Evolutionary conservation across 176 grass and related monocot genomes (phyloP), one percentile per base, ranked within the genome.

Genomic region (Carex myosuroides): DNA sequence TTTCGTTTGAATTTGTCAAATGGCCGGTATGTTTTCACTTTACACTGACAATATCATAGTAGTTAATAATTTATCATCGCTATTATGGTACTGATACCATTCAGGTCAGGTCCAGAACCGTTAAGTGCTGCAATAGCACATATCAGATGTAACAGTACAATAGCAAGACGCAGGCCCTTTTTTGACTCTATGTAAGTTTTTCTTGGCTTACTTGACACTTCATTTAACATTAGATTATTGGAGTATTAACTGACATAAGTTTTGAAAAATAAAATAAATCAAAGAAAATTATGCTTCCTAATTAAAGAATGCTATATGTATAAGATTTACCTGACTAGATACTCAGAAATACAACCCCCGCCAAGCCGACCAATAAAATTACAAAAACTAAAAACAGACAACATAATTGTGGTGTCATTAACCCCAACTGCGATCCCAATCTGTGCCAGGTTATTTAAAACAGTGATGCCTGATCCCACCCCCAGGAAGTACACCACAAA

Each of bases 401-500:
- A 87, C 16, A 85, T 72, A 77, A 98, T 90, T 12, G 92, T 93
- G 29, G 95, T 94, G 54, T 95, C 86, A 33, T 87, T 68, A 83
- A 86, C 86, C 64, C 95, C 95, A n/a, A 79, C 89, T 56, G 95
- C 91, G 72, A 91, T 91, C 17, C 92, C 95, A 86, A 98, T 88
- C 70, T 98, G 95, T 84, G 95, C 95, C 18, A 98, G 85, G 88
- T 98, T 93, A 84, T 98, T 95, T 56, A 98, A 78, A 57, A 98
- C 91, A 30, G 93, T 98, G 69, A 98, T 88, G 48, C 92, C 95
- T 61, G 95, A 95, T 48, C 92, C 95, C 68, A 98, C 91, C 0
- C 92, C 95, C 48, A 95, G 22, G 79, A 98, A 95, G 64, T 93
- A 98, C 62, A 91, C 87, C 42, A 83, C 64, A 84, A 98, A 98